These are phyloP conservation scores for Musa troglodytarum DNA, from an alignment of 176 grass and related monocot species.

Conservation along the genomic window DNA sequence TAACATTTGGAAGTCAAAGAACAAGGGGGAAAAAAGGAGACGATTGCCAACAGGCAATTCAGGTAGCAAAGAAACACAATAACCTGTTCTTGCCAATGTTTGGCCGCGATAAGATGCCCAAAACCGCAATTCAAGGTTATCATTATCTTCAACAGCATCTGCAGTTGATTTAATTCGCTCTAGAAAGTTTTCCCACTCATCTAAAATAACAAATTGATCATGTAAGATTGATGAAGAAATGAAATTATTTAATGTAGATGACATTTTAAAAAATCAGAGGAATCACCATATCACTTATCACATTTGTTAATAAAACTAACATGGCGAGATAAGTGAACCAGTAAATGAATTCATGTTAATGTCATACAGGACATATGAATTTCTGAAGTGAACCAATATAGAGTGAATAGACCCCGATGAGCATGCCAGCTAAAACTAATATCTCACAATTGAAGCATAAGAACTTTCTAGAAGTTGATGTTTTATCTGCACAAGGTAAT, in stretches of 20 bases:
- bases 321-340: neutral
- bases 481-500: neutral
- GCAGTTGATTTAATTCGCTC: conserved; percentile 80
- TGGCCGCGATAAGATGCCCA: conserved; percentile 96
- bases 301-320: neutral
- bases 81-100: conserved; percentile 95
- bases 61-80: conserved; percentile 7
- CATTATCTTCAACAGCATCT: conserved; percentile 63
- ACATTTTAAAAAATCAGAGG: neutral
- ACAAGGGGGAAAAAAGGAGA: neutral
- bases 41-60: too few species aligned
- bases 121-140: conserved; percentile 85
- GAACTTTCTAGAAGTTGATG: neutral
- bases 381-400: too few species aligned
- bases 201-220: conserved; percentile 23
- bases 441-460: neutral
- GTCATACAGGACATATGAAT: neutral
- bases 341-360: neutral
- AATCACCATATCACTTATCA: conserved; percentile 24
- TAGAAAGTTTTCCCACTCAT: conserved; percentile 96
- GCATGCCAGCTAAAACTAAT: too few species aligned
- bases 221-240: neutral
- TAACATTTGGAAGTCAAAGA: neutral
- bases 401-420: too few species aligned
- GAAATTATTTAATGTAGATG: neutral